Evolutionary conservation across 2,329 filamentous ascomycete genomes (phyloP), one percentile per base, ranked within the genome.

Genomic region (Coleophoma crateriformis): DNA sequence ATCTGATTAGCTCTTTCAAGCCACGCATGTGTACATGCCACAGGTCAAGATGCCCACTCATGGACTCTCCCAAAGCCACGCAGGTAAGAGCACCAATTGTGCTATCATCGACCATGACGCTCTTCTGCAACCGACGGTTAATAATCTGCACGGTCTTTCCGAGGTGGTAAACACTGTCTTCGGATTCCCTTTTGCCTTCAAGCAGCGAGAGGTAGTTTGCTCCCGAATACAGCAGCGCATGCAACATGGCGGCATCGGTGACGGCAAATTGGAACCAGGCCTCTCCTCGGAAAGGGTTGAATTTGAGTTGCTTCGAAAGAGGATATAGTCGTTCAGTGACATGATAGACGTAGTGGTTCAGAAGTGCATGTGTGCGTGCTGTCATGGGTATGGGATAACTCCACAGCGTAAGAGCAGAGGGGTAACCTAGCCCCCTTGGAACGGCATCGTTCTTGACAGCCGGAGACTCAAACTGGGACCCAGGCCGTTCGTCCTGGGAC

Each of bases 21-120:
- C 57, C 56, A 33, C 47, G 47, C 58, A 59, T 60, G 37, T 61
- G 58, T 11, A 54, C 33, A 38, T 53, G 48, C 58, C 58, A 61
- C 20, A 46, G 33, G 15, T 57, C 43, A 2, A 40, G 19, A 34
- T 57, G 52, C 27, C 59, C 59, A 10, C 41, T 45, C 32, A 55
- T 45, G 27, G 59, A 52, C 48, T 54, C 58, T 14, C 58, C 58
- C 14, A 59, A 32, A 19, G 56, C 56, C 12, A 60, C 38, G 32
- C 58, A 61, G 33, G 52, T 54, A n/a, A 60, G 46, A 15, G 57
- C 54, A 4, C 54, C 56, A 37, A 58, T 46, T 1, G 49, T 57
- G 3, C 50, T 46, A 45, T 59, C 54, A 3, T 49, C 45, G 13
- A 54, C 37, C 10, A 27, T 27, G 7, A 19, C n/a, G 11, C 13